Base-by-base conservation (phyloP, 1,139 yeast species). In the Pichia sp. region DNA sequence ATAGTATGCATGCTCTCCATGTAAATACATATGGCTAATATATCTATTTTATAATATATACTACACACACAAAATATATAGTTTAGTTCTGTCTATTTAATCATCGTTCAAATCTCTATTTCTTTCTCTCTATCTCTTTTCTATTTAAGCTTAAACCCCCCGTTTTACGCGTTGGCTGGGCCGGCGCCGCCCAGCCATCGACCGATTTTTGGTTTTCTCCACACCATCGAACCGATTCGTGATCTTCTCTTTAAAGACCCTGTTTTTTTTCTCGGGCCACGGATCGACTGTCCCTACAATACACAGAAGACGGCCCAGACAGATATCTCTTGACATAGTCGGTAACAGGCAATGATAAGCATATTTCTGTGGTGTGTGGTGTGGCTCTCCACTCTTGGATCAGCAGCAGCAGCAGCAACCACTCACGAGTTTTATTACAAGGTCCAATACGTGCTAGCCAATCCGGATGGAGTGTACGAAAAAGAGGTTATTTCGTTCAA, bases 401-500 rank as follows among this genome's bases (percentile, higher is more conserved):
- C 10, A 12, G 20, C 38, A 2, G 40, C 47, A 16, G 12, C 10
- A 6, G 49, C 49, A 7, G 43, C 49, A 6, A 30, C 38, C 9
- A 30, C 46, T 6, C 59, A 56, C 17, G 59, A 56, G 17, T 78
- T 76, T 71, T 71, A 75, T 65, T 85, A 72, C 68, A 77, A 81
- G 49, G 80, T 82, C 2, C 73, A 77, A 27, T 83, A 84, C 74
- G 79, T 81, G 16, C 65, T 67, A 40, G 84, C 81, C 27, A 83
- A 81, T 61, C 90, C 91, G n/a, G 92, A 85, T 67, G 87, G 87
- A 16, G 67, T 70, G 30, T 65, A 64, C 51, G 67, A 68, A 59
- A 62, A 73, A 61, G 71, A 67, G 16, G 81, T 85, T 64, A 80
- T 87, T 60, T 89, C 89, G 1, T 80, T 84, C 65, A 85, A 87